Base-by-base conservation (phyloP, 192 early-diverging fungal genomes). In the Backusella westeae region DNA sequence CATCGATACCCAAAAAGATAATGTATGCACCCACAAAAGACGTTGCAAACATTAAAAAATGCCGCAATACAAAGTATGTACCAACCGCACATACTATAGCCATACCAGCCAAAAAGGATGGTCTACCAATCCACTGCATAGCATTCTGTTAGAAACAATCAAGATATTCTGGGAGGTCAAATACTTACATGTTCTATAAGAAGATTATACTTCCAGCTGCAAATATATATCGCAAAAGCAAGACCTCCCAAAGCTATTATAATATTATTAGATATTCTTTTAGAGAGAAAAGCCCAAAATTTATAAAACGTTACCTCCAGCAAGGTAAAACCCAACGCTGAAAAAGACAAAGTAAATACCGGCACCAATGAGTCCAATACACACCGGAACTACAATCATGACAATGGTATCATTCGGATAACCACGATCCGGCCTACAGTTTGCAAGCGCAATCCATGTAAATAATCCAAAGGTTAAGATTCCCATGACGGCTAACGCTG, bases 231-330 rank as follows among this genome's bases (percentile, higher is more conserved):
- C n/a, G 82, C 72, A 19, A 84, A 39, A 19, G 69, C 70, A 36
- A 83, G 63, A 35, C 80, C 82, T 21, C 77, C 80, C 19, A 83
- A 41, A 17, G 71, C 77, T 34, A 32, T 32, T 32, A 32, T 32
- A 32, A 32, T 2, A 32, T 32, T 32, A 32, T 32, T 32, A 32
- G 32, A 32, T 32, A 2, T 32, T 3, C 2, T 32, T 32, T 32
- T 32, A 32, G 32, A 32, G 32, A 32, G 32, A 32, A 32, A 32
- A 32, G 32, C 32, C 2, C 32, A 32, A 32, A 32, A 32, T 32
- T 32, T 3, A 32, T 32, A 32, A 32, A 32, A 32, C 32, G 32
- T 3, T 32, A 63, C 56, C 56, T 63, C 59, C 74, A 67, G 66
- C 32, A 26, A 75, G 59, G 17, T 75, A 75, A 52, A 75, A 32